Evolutionary conservation across 176 grass and related monocot genomes (phyloP).

Genomic region (Typha latifolia): DNA sequence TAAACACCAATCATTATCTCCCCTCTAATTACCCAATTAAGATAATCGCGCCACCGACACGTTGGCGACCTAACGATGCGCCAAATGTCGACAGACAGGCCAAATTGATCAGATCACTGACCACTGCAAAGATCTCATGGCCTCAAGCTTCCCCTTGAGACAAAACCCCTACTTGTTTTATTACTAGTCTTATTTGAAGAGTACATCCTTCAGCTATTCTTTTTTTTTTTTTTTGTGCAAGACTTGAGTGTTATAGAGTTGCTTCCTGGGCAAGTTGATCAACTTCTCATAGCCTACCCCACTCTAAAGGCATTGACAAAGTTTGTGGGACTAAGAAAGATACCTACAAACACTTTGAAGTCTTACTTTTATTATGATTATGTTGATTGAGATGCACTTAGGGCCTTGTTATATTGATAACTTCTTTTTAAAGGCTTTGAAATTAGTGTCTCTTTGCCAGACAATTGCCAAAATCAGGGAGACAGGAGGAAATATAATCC

Average conservation of each 20-base stretch:
- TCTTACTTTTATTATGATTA: not conserved
- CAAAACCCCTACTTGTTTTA: not conserved
- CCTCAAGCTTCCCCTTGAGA: not conserved
- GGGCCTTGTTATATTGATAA: not conserved
- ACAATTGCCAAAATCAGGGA: not conserved
- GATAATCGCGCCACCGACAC: not conserved
- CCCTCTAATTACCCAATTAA: not conserved
- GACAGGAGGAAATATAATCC: not conserved
- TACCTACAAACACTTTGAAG: not conserved
- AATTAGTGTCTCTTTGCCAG: not conserved
- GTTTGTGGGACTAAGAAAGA: not conserved
- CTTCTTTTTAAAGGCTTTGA: not conserved
- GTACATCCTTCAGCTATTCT: not conserved
- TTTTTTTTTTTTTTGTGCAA: not conserved
- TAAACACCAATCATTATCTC: not conserved
- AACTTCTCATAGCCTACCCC: constrained; percentile 21
- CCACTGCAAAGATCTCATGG: not conserved
- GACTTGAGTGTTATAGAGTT: not conserved
- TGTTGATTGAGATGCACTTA: not conserved
- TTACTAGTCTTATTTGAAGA: not conserved
- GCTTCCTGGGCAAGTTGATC: constrained; percentile 22
- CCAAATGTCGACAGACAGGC: not conserved
- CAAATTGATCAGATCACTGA: not conserved
- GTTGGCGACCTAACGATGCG: not conserved
- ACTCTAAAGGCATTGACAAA: constrained; percentile 58